phyloP scores from a whole-genome alignment of 1,284 basidiomycete species.

The Rhodotorula sp. region DNA sequence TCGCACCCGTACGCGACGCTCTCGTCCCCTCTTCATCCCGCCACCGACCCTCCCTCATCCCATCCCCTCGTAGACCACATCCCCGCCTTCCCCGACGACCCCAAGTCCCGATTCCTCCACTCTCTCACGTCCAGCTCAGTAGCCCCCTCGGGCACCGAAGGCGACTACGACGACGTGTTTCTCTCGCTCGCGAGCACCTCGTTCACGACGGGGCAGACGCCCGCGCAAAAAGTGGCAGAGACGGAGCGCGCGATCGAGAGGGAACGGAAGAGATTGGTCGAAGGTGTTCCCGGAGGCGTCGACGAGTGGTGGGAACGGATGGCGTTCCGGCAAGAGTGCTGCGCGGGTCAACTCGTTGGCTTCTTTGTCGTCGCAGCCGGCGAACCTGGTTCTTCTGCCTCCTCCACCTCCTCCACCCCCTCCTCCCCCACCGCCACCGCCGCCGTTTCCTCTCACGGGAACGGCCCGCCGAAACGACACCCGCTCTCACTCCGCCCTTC shows the following conservation, averaged over 20 bases:
- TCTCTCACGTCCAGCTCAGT: conserved; percentile 61
- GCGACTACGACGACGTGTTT: conserved; percentile 54
- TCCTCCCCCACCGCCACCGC: background rate
- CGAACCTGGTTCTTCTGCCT: background rate
- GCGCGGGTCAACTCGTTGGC: conserved; percentile 75
- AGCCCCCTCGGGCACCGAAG: conserved; percentile 60
- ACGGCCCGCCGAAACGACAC: background rate
- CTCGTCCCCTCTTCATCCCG: conserved; percentile 58
- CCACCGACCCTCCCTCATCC: conserved; percentile 39
- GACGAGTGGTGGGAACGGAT: conserved; percentile 93
- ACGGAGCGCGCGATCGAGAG: conserved; percentile 34
- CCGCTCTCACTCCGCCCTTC: conserved; percentile 30
- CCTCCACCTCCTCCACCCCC: background rate
- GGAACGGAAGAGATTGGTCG: conserved; percentile 35
- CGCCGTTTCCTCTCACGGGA: background rate
- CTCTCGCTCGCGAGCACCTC: conserved; percentile 59
- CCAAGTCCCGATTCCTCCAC: conserved; percentile 84
- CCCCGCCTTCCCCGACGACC: conserved; percentile 87
- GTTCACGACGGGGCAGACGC: conserved; percentile 50
- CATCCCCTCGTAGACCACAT: conserved; percentile 67
- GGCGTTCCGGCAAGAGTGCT: conserved; percentile 90
- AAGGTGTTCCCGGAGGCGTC: conserved; percentile 45
- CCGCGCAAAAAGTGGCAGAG: background rate
- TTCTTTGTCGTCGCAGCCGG: conserved; percentile 67
- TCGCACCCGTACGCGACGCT: conserved; percentile 69